phyloP scores from a whole-genome alignment of 139 green algal species.

The Klebsormidium nitens region DNA sequence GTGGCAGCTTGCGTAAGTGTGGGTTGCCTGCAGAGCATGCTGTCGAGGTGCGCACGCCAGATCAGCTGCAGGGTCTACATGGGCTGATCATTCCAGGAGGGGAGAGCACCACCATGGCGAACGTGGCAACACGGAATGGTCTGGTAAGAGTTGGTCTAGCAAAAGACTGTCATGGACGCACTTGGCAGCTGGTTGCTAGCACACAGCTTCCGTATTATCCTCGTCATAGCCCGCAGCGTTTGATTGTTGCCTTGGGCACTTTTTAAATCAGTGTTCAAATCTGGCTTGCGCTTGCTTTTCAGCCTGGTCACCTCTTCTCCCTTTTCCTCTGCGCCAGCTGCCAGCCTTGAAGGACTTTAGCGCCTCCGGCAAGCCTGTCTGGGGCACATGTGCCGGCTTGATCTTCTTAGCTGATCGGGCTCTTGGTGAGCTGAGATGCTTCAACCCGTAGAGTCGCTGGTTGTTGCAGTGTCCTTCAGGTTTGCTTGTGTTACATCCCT shows the following conservation, averaged over 20 bases:
- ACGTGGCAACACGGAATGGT: slow-evolving; percentile 22
- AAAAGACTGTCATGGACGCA: not conserved
- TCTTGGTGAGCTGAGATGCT: slow-evolving; percentile 11
- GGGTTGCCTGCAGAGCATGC: not conserved
- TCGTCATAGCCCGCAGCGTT: not conserved
- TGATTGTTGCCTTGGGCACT: not conserved
- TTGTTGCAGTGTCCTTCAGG: not conserved
- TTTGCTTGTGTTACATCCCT: not conserved
- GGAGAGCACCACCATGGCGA: slow-evolving; percentile 46
- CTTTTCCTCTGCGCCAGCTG: not conserved
- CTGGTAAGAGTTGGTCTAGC: slow-evolving; percentile 5
- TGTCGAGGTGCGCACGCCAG: slow-evolving; percentile 33
- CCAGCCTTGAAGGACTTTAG: slow-evolving; percentile 10
- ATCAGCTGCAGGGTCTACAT: slow-evolving; percentile 16
- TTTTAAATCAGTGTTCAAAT: not conserved
- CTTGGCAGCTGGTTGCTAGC: not conserved
- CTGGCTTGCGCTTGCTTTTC: not conserved
- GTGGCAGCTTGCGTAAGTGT: not conserved
- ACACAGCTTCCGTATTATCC: not conserved
- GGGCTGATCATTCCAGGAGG: slow-evolving; percentile 42
- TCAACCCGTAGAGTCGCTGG: too few relatives aligned
- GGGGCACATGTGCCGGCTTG: slow-evolving; percentile 96
- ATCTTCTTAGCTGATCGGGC: slow-evolving; percentile 89
- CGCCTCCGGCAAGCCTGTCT: slow-evolving; percentile 61
- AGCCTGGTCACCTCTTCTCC: not conserved